Percentiles rank a stretch among this genome's conserved stretches.
phyloP scores from a whole-genome alignment of 2,329 filamentous ascomycete species.

The Colletotrichum horii region DNA sequence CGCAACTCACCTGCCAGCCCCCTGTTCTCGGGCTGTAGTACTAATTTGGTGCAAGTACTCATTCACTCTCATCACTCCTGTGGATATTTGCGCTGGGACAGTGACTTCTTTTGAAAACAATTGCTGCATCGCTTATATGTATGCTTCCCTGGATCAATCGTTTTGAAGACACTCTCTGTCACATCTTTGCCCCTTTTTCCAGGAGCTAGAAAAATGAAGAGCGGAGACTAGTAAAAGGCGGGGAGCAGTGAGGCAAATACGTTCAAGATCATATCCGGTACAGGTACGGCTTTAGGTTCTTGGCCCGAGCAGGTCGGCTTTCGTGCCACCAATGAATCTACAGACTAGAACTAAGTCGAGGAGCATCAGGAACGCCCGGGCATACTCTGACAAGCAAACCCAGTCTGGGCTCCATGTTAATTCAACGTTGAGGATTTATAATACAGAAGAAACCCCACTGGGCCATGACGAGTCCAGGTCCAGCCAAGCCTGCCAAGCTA shows the following conservation, averaged over 20 bases:
- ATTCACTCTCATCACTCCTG: not conserved
- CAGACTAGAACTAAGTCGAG: not conserved
- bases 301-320: not conserved
- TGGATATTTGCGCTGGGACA: not conserved
- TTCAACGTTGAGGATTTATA: not conserved
- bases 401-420: not conserved
- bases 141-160: not conserved
- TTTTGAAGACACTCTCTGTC: not conserved
- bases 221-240: not conserved
- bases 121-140: fast-evolving
- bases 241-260: not conserved
- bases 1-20: not conserved
- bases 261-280: not conserved
- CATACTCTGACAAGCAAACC: not conserved
- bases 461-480: not conserved
- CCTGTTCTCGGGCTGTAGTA: not conserved
- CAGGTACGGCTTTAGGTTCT: not conserved
- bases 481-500: conserved; percentile 9
- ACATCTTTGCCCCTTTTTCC: not conserved
- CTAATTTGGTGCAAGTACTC: not conserved
- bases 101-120: not conserved
- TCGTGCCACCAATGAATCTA: not conserved
- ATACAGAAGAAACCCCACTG: not conserved
- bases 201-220: not conserved
- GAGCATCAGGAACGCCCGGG: not conserved